phyloP scores from a whole-genome alignment of 805 yeast genomes.

The Wickerhamomyces queroliae region DNA sequence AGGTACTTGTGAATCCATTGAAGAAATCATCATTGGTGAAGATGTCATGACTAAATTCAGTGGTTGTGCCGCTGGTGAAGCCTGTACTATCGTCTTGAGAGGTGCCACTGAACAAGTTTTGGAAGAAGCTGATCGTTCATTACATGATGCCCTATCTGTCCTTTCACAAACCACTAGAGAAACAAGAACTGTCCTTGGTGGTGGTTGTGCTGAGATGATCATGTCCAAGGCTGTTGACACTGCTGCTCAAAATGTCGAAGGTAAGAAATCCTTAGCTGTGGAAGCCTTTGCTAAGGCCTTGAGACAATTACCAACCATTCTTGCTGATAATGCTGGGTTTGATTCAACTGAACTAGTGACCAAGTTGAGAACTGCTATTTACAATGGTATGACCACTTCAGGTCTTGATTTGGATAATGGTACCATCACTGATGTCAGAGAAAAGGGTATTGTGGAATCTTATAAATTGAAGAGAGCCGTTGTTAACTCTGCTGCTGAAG shows the following conservation, averaged over 20 bases:
- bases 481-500: conserved; percentile 94
- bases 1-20: conserved; percentile 86
- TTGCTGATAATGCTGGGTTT: conserved; percentile 96
- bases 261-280: conserved; percentile 90
- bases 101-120: conserved; percentile 97
- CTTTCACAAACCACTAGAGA: conserved; percentile 91
- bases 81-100: conserved; percentile 91
- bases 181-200: conserved; percentile 81
- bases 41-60: conserved; percentile 84
- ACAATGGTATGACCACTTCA: conserved; percentile 85
- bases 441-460: conserved; percentile 87
- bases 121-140: conserved; percentile 94
- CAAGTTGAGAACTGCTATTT: conserved; percentile 75
- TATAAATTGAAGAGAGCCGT: conserved; percentile 91
- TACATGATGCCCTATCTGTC: conserved; percentile 95
- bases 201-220: conserved; percentile 85
- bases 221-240: conserved; percentile 98
- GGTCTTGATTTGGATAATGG: conserved; percentile 89
- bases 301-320: conserved; percentile 89
- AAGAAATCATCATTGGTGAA: conserved; percentile 91
- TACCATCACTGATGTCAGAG: conserved; percentile 87
- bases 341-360: conserved; percentile 92
- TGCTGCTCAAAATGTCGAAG: conserved; percentile 89
- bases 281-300: conserved; percentile 93
- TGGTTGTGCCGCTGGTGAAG: conserved; percentile 95